These are phyloP conservation scores for Fusarium verticillioides DNA, from an alignment of 2,329 filamentous ascomycete genomes.

Conservation along the genomic window DNA sequence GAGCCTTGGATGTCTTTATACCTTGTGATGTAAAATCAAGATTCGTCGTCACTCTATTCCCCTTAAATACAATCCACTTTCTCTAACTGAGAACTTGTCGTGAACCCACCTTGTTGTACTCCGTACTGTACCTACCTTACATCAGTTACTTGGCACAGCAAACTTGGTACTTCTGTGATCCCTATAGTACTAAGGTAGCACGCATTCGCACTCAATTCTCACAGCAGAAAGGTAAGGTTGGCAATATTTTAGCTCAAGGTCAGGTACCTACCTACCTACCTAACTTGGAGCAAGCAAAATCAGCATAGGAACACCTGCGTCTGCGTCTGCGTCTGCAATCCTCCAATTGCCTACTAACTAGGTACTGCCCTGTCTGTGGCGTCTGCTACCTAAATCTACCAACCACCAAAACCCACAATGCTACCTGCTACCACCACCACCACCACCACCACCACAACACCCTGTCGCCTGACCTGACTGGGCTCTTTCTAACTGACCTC, in stretches of 20 bases:
- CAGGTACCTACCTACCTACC: background rate
- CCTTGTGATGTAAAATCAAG: constrained; percentile 1
- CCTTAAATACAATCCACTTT: constrained; percentile 14
- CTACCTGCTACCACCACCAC: background rate
- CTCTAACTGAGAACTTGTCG: constrained; percentile 7
- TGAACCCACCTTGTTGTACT: constrained; percentile 19
- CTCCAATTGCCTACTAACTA: constrained; percentile 8
- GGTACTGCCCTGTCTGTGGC: constrained; percentile 25
- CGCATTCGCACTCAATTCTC: background rate
- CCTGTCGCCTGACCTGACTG: constrained; percentile 40
- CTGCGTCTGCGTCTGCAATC: background rate
- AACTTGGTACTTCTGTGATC: constrained; percentile 1
- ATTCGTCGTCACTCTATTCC: constrained; percentile 1
- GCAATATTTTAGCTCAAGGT: background rate
- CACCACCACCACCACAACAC: constrained; percentile 6
- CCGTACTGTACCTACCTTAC: constrained; percentile 9
- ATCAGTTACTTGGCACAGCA: constrained; percentile 11
- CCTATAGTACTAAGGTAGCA: background rate
- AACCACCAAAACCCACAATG: constrained; percentile 25
- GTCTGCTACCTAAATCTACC: constrained; percentile 20
- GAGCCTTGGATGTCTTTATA: constrained; percentile 2
- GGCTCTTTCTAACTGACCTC: constrained; percentile 21
- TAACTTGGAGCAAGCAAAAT: background rate
- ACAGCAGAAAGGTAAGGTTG: background rate
- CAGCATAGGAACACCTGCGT: background rate